Evolutionary conservation across 1,284 basidiomycete genomes (phyloP).

Genomic region (Phellinidium pouzarii): DNA sequence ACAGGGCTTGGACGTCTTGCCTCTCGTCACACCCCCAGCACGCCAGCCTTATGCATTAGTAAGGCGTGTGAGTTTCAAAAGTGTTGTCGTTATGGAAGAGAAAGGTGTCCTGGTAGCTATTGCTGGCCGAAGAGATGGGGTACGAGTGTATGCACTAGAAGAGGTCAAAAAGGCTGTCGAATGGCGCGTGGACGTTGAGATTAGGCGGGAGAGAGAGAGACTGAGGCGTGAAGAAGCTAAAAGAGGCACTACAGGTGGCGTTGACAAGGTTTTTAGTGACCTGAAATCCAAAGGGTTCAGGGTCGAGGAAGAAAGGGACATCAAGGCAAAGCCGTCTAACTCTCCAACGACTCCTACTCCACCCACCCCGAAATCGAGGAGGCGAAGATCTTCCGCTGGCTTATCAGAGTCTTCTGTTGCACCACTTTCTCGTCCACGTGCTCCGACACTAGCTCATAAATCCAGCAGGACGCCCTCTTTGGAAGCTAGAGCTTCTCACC

Average conservation of each 20-base stretch:
- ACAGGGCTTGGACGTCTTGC: slow-evolving; percentile 75
- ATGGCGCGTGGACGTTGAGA: slow-evolving; percentile 77
- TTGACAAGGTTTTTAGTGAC: slow-evolving; percentile 27
- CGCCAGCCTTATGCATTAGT: slow-evolving; percentile 73
- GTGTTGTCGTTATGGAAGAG: slow-evolving; percentile 83
- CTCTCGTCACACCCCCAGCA: slow-evolving; percentile 62
- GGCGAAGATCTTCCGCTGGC: slow-evolving; percentile 24
- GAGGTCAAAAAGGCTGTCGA: slow-evolving; percentile 77
- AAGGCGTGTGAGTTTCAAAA: slow-evolving; percentile 71
- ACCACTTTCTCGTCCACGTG: slow-evolving; percentile 23
- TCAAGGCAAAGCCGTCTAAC: background rate
- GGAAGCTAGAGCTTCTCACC: slow-evolving; percentile 1
- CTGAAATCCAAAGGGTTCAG: background rate
- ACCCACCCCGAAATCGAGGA: slow-evolving; percentile 25
- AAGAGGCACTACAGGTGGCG: slow-evolving; percentile 30
- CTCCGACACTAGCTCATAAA: slow-evolving; percentile 20
- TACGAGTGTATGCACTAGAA: slow-evolving; percentile 77
- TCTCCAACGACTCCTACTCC: slow-evolving; percentile 17
- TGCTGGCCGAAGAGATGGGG: slow-evolving; percentile 73
- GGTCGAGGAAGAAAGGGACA: slow-evolving; percentile 4
- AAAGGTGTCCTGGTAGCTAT: slow-evolving; percentile 79
- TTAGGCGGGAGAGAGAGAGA: slow-evolving; percentile 64
- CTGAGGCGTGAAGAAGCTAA: slow-evolving; percentile 58
- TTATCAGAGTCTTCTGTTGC: slow-evolving; percentile 47
- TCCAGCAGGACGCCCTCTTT: slow-evolving; percentile 6